These are phyloP conservation scores for Schwanniomyces sp. DNA, from an alignment of 805 yeast species.

Conservation along the genomic window DNA sequence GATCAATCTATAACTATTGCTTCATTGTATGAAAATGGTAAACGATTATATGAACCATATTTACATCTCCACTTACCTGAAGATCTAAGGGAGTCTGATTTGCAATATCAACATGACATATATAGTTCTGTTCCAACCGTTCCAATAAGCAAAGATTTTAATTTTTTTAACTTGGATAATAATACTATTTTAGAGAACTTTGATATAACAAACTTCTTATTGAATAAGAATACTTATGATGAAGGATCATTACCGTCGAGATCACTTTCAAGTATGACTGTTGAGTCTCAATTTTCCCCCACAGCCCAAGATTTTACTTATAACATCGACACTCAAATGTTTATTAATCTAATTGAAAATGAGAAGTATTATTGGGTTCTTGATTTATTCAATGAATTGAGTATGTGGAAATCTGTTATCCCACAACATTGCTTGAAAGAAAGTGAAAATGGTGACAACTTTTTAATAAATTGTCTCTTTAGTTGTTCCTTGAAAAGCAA, in stretches of 20 bases:
- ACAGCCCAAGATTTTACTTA: constrained; percentile 6
- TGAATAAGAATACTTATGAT: constrained; percentile 16
- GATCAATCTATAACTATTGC: constrained; percentile 47
- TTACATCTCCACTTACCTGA: constrained; percentile 26
- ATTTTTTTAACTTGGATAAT: constrained; percentile 3
- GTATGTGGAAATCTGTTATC: constrained; percentile 35
- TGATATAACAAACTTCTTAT: constrained; percentile 24
- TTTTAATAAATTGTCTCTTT: constrained; percentile 30
- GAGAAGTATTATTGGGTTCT: constrained; percentile 39
- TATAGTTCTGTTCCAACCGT: constrained; percentile 12
- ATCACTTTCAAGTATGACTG: not conserved
- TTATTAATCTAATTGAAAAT: constrained; percentile 25
- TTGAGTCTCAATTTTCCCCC: not conserved
- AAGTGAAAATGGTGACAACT: constrained; percentile 12
- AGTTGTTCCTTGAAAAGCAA: constrained; percentile 22
- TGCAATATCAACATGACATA: constrained; percentile 24
- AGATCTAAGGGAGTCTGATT: constrained; percentile 34
- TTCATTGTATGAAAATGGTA: constrained; percentile 36
- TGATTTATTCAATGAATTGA: constrained; percentile 39
- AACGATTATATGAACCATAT: constrained; percentile 28
- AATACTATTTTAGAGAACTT: constrained; percentile 20
- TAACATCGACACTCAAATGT: constrained; percentile 16
- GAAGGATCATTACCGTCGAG: constrained; percentile 2
- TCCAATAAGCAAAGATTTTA: not conserved
- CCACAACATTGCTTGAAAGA: constrained; percentile 30